Evolutionary conservation across 1,139 yeast genomes (phyloP).

Genomic region (Pichia sp.): DNA sequence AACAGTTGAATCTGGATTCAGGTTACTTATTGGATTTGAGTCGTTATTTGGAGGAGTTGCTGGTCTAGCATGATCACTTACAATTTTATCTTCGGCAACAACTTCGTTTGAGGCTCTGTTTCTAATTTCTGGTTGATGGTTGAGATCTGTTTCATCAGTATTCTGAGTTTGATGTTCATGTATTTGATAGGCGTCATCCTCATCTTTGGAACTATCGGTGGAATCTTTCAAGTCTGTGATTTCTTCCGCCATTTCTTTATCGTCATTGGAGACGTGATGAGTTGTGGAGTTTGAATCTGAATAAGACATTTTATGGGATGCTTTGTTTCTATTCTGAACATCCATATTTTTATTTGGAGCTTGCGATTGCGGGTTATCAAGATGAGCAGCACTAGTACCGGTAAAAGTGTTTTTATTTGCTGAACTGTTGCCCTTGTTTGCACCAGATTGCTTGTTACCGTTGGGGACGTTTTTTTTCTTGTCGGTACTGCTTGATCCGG

Average conservation of each 20-base stretch:
- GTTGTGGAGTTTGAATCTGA: not conserved
- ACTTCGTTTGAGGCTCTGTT: not conserved
- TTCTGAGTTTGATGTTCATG: conserved; percentile 15
- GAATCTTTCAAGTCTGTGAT: conserved; percentile 30
- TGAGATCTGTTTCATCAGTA: conserved; percentile 15
- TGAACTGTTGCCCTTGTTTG: not conserved
- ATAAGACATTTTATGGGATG: conserved; percentile 1
- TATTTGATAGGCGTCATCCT: conserved; percentile 26
- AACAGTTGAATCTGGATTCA: conserved; percentile 3
- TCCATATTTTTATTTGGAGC: not conserved
- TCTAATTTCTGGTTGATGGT: not conserved
- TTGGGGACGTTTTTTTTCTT: not conserved
- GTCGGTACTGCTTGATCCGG: not conserved
- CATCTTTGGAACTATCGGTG: conserved; percentile 33
- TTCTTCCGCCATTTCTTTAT: conserved; percentile 19
- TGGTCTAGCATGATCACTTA: not conserved
- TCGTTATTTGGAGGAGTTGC: not conserved
- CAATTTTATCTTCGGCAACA: not conserved
- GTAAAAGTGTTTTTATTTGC: not conserved
- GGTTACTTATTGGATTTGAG: conserved; percentile 10
- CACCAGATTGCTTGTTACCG: not conserved
- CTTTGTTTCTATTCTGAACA: not conserved
- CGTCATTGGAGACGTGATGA: conserved; percentile 3
- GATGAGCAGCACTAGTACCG: not conserved
- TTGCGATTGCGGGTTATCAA: not conserved